Evolutionary conservation across 441 rosid genomes (phyloP), one percentile per base, ranked within the genome.

Genomic region (Omphalea diandra): DNA sequence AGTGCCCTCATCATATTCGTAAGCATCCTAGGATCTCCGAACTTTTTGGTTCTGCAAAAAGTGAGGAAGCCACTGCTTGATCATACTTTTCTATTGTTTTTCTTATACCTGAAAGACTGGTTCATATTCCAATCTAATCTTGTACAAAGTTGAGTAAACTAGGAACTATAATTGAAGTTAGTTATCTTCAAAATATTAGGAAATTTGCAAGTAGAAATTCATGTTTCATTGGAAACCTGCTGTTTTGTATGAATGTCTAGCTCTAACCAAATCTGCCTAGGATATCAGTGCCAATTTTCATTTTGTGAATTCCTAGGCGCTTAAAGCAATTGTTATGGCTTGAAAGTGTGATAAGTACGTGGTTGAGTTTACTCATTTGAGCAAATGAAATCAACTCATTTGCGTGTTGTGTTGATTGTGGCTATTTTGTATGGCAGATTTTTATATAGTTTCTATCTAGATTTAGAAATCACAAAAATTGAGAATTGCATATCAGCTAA

Each of bases 1-100:
- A 73, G 75, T 85, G 85, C 74, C 98, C 98, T 61, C 91, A 86
- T 87, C 97, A 84, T 79, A 70, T 94, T 44, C 87, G 88, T 43
- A 72, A 72, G 17, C 89, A 94, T 81, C 82, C 86, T 35, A 84
- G 82, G 75, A 77, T 90, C 73, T 71, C 75, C 40, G 75, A 65
- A 54, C 95, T 91, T 53, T 91, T 93, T 58, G 90, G 94, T 63
- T 76, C 86, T 57, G 79, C 79, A n/a, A 73, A 72, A 72, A 52
- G 17, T n/a, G 61, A 3, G 15, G 59, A 59, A 26, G 55, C 54
- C 40, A 54, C 73, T 29, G 26, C 9, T 36, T 73, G 67, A 55
- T 11, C 18, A 7, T 63, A 26, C 15, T 40, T 63, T 33, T 22
- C 15, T 24, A 17, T 59, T 59, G 1, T 33, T n/a, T 36, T 59